phyloP scores from a whole-genome alignment of 1,139 yeast genomes.

The Geotrichum histeridarum region DNA sequence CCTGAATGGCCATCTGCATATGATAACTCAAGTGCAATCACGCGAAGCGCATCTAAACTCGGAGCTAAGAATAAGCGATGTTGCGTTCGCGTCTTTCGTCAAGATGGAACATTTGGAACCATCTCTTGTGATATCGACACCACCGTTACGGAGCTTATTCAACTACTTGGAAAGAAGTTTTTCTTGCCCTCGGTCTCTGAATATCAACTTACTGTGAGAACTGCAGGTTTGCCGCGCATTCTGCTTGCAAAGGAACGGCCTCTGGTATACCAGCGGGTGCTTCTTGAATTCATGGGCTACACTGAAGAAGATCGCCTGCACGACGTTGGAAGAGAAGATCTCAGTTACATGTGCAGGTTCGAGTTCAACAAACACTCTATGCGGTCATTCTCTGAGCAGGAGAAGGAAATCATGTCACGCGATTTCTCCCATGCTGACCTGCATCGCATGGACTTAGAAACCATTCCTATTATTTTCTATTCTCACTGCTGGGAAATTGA shows the following conservation, averaged over 20 bases:
- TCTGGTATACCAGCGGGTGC: conserved; percentile 65
- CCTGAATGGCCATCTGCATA: conserved; percentile 11
- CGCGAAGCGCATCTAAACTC: conserved; percentile 21
- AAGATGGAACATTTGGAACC: conserved; percentile 80
- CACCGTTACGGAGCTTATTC: conserved; percentile 68
- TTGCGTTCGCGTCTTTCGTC: conserved; percentile 66
- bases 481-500: conserved; percentile 79
- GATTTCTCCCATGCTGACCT: conserved; percentile 74
- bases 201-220: conserved; percentile 71
- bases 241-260: conserved; percentile 74
- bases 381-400: conserved; percentile 55
- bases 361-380: conserved; percentile 45
- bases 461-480: conserved; percentile 80
- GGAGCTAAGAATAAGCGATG: conserved; percentile 5
- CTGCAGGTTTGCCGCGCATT: conserved; percentile 75
- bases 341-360: conserved; percentile 80
- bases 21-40: background rate
- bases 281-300: conserved; percentile 75
- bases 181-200: conserved; percentile 65
- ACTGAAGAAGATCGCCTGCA: conserved; percentile 67
- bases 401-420: conserved; percentile 57
- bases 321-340: conserved; percentile 80
- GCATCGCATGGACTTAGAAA: conserved; percentile 68
- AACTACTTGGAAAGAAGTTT: conserved; percentile 67
- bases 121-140: conserved; percentile 69